These are phyloP conservation scores for Xerocomus brunneocitrinus DNA, from an alignment of 768 basidiomycete genomes.

Conservation along the genomic window DNA sequence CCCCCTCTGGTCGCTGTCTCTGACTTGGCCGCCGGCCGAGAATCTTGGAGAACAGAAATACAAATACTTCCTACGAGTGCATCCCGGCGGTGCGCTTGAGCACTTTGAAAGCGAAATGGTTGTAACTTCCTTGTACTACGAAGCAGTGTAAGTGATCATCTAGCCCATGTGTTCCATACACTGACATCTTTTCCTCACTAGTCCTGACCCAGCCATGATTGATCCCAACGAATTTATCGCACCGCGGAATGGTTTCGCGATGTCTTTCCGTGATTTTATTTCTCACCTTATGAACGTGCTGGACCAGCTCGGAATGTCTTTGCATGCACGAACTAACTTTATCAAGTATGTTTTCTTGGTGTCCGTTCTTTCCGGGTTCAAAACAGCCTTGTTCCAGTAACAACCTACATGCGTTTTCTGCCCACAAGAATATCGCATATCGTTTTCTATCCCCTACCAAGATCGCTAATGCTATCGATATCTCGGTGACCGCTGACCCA, in stretches of 20 bases:
- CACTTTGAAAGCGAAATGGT: slow-evolving; percentile 83
- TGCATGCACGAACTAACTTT: slow-evolving; percentile 78
- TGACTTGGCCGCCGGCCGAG: slow-evolving; percentile 79
- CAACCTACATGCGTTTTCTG: slow-evolving; percentile 68
- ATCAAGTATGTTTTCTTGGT: slow-evolving; percentile 54
- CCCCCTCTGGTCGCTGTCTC: slow-evolving; percentile 66
- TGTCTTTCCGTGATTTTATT: slow-evolving; percentile 77
- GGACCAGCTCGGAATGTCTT: slow-evolving; percentile 78
- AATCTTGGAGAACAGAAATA: slow-evolving; percentile 61
- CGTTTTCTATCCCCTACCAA: slow-evolving; percentile 78
- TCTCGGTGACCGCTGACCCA: slow-evolving; percentile 75
- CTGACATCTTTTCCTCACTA: slow-evolving; percentile 27
- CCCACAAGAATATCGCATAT: slow-evolving; percentile 85
- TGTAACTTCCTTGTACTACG: slow-evolving; percentile 78
- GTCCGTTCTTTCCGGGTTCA: background rate
- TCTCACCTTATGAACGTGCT: slow-evolving; percentile 78
- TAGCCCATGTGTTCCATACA: background rate
- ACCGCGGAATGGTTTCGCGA: slow-evolving; percentile 80
- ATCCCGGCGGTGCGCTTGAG: slow-evolving; percentile 82
- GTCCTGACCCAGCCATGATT: slow-evolving; percentile 72
- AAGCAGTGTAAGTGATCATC: slow-evolving; percentile 60
- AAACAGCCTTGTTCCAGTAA: slow-evolving; percentile 41
- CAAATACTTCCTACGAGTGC: slow-evolving; percentile 79
- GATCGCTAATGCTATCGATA: slow-evolving; percentile 83
- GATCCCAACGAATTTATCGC: slow-evolving; percentile 77